A percentile compares a stretch with the other conserved stretches of the same genome.
phyloP scores from a whole-genome alignment of 2,329 filamentous ascomycete genomes.

The Colletotrichum limetticola region DNA sequence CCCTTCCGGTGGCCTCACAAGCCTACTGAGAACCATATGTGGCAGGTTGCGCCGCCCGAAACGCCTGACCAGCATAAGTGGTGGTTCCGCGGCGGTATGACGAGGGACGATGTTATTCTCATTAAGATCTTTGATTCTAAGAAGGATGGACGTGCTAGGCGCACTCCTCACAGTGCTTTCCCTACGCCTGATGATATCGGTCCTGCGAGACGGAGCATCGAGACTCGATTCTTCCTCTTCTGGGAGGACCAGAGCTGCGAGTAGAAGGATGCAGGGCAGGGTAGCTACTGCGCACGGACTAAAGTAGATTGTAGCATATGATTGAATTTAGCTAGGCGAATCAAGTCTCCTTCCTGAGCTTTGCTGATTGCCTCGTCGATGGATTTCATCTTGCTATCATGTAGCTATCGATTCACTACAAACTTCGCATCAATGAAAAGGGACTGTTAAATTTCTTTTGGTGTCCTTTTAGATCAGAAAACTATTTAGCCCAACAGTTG shows the following conservation, averaged over 20 bases:
- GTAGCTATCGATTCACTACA: no score
- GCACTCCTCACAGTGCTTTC: conserved; percentile 82
- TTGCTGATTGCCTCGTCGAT: no score
- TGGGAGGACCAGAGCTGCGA: conserved; percentile 22
- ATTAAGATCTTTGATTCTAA: conserved; percentile 72
- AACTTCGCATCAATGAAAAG: no score
- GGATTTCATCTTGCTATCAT: no score
- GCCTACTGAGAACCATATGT: conserved; percentile 45
- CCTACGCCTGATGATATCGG: conserved; percentile 74
- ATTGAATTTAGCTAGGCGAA: not conserved
- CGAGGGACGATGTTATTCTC: conserved; percentile 63
- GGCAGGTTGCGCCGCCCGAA: conserved; percentile 45
- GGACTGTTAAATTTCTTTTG: no score
- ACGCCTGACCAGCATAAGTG: conserved; percentile 51
- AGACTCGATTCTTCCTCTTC: conserved; percentile 18
- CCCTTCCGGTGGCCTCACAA: conserved; percentile 41
- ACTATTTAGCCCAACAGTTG: not conserved
- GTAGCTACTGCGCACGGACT: conserved; percentile 24
- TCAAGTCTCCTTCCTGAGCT: not conserved
- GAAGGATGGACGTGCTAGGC: conserved; percentile 60
- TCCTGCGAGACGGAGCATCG: conserved; percentile 12
- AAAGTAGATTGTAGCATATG: not conserved
- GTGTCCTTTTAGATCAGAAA: not conserved
- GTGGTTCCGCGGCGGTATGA: conserved; percentile 63
- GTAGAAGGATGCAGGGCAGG: conserved; percentile 29